Conservation (phyloP, 2,329 filamentous ascomycete species). For the Phialophora expanda region DNA sequence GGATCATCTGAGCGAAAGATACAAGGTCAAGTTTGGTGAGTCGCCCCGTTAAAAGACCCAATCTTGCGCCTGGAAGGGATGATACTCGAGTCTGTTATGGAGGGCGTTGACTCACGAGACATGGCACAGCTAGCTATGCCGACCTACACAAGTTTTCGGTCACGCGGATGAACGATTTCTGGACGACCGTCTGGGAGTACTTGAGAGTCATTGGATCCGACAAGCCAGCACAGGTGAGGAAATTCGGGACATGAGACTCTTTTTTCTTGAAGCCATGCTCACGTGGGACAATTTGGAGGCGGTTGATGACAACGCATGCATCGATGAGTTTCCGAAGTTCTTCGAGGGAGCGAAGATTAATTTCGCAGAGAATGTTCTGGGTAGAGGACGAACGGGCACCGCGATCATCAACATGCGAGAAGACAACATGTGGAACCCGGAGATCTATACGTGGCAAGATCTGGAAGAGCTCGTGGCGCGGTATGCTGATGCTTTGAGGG, state of each 20-base stretch:
- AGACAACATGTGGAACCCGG: constrained; percentile 39
- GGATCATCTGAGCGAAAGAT: constrained; percentile 19
- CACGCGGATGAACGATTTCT: constrained; percentile 48
- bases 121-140: constrained; percentile 35
- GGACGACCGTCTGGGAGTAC: constrained; percentile 48
- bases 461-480: constrained; percentile 46
- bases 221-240: constrained; percentile 30
- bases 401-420: constrained; percentile 39
- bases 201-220: constrained; percentile 39
- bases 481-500: constrained; percentile 46
- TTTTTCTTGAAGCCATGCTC: too few species aligned
- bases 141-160: constrained; percentile 50
- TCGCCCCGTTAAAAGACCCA: too few species aligned
- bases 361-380: constrained; percentile 42
- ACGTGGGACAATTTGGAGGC: too few species aligned
- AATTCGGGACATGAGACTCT: too few species aligned
- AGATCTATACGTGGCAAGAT: constrained; percentile 47
- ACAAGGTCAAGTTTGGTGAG: constrained; percentile 14
- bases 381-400: not conserved
- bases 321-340: constrained; percentile 48
- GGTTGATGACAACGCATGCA: constrained; percentile 45
- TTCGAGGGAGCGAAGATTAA: constrained; percentile 47
- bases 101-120: too few species aligned
- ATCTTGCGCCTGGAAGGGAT: too few species aligned
- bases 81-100: too few species aligned